Base-by-base conservation (phyloP, 345 rosid species). In the Eucalyptus urophylla region DNA sequence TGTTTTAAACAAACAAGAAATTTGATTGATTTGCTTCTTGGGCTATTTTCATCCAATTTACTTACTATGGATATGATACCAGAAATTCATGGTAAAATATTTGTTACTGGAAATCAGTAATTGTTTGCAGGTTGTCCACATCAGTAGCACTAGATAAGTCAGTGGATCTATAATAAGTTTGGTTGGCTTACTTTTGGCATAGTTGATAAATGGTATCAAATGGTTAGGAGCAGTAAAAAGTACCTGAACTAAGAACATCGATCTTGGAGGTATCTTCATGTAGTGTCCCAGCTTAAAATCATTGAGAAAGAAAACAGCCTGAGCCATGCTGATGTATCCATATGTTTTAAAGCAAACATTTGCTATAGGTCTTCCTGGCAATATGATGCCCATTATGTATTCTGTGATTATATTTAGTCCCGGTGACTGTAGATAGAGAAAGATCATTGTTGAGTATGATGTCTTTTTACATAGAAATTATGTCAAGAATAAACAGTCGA, bases 281-380 rank as follows among this genome's bases (percentile, higher is more conserved):
- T 96, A 97, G 89, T 97, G 98, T 86, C 99, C 99, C 44, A 95
- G 94, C 94, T 97, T 97, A 95, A 97, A 97, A 94, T 97, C 99
- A 72, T 67, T 96, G 88, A 96, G 95, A 93, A 97, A 97, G 50
- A 98, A 97, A 50, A 97, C 95, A 50, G 99, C 99, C 86, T 97
- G 99, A 87, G 95, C 95, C 98, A 95, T 95, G 93, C 99, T 97
- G 93, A 94, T 96, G 88, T 96, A 97, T 40, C 99, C 99, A 88
- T 95, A 95, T 49, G 93, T 92, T 91, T 97, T 97, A 95, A 97
- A 97, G 95, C 98, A 96, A 33, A 96, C 98, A 86, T 96, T 97
- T 80, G 99, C 99, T 47, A 97, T 96, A 15, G 99, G 99, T 90
- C 95, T 89, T 92, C 99, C 99, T 5, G 99, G 99, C 86, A 93